phyloP scores from a whole-genome alignment of 2,329 filamentous ascomycete genomes.

The Claviceps purpurea region DNA sequence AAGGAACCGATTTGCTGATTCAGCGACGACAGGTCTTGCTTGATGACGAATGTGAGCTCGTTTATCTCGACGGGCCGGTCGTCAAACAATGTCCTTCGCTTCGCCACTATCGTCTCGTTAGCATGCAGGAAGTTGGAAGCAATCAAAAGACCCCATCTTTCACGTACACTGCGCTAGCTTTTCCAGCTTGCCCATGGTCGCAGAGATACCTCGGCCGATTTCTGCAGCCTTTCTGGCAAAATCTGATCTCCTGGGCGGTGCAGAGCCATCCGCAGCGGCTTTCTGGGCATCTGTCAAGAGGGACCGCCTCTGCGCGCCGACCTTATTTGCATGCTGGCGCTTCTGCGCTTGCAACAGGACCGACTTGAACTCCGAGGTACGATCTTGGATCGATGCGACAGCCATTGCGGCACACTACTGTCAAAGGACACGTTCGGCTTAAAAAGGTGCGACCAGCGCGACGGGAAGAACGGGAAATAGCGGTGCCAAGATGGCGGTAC shows the following conservation, averaged over 20 bases:
- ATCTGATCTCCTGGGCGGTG: constrained; percentile 58
- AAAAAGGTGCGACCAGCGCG: constrained; percentile 23
- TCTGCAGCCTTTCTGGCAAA: constrained; percentile 86
- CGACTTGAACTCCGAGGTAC: constrained; percentile 86
- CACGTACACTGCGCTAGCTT: constrained; percentile 68
- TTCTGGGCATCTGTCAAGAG: constrained; percentile 65
- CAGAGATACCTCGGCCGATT: constrained; percentile 81
- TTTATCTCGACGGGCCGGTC: constrained; percentile 94
- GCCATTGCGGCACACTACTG: constrained; percentile 33
- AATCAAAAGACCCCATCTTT: background rate
- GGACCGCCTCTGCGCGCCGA: constrained; percentile 66
- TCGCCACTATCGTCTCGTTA: constrained; percentile 52
- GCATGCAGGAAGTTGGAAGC: background rate
- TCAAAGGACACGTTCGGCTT: background rate
- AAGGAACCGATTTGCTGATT: constrained; percentile 81
- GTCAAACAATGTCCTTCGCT: constrained; percentile 92
- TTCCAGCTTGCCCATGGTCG: constrained; percentile 89
- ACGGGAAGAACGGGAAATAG: background rate
- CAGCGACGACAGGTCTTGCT: constrained; percentile 74
- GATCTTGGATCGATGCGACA: constrained; percentile 78
- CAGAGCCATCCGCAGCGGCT: constrained; percentile 42
- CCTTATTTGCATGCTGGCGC: constrained; percentile 61
- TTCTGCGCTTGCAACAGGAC: constrained; percentile 80
- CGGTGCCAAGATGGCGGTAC: too few relatives aligned
- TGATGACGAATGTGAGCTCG: constrained; percentile 93